A percentile compares a stretch with the other conserved stretches of the same genome.
These are phyloP conservation scores for Phytomonas sp. DNA, from an alignment of 208 protist species.

Conservation along the genomic window DNA sequence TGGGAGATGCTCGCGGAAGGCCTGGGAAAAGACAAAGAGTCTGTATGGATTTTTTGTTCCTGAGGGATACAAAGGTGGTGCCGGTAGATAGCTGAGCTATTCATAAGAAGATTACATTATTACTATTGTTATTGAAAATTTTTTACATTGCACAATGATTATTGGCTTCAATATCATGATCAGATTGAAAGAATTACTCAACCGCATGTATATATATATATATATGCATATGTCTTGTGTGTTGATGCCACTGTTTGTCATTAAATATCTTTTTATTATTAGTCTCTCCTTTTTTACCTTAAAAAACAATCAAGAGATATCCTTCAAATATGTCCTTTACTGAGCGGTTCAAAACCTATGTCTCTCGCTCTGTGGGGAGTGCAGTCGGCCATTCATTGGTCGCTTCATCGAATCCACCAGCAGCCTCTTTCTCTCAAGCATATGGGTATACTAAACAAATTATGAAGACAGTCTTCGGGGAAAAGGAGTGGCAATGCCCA, in stretches of 20 bases:
- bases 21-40: slow-evolving; percentile 23
- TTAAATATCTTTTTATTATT: neutral
- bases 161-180: neutral
- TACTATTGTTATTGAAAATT: neutral
- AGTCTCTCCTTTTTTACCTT: neutral
- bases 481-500: slow-evolving; percentile 85
- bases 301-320: neutral
- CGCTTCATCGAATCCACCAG: slow-evolving; percentile 20
- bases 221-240: neutral
- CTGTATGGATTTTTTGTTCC: slow-evolving; percentile 27
- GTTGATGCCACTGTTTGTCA: neutral
- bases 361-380: slow-evolving; percentile 33
- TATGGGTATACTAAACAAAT: slow-evolving; percentile 51
- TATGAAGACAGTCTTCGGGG: slow-evolving; percentile 59
- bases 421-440: slow-evolving; percentile 41
- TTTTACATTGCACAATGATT: neutral
- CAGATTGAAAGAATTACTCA: neutral
- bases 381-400: slow-evolving; percentile 41
- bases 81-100: slow-evolving; percentile 14
- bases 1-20: slow-evolving; percentile 15
- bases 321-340: slow-evolving; percentile 31
- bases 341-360: slow-evolving; percentile 78
- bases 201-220: neutral
- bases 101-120: neutral
- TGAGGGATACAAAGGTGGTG: slow-evolving; percentile 23